Conservation (phyloP, 2,329 filamentous ascomycete genomes). For the Paracoccidioides lutzii region DNA sequence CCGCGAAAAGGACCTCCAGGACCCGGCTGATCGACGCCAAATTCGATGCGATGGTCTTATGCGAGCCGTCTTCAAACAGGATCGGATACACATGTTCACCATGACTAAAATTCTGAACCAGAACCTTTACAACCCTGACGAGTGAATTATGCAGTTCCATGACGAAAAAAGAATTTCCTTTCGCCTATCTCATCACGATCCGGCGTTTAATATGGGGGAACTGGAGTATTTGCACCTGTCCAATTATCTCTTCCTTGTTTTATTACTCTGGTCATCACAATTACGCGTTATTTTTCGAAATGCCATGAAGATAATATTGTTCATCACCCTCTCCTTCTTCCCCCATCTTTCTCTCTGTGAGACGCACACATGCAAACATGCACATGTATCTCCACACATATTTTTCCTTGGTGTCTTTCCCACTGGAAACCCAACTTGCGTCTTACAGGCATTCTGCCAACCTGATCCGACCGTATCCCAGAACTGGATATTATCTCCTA, state of each 20-base stretch:
- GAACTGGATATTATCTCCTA: background rate
- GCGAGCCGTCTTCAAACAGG: slow-evolving; percentile 81
- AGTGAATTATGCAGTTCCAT: slow-evolving; percentile 4
- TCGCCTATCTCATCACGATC: background rate
- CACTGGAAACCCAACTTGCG: background rate
- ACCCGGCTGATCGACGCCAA: slow-evolving; percentile 80
- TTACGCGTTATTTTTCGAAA: background rate
- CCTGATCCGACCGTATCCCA: background rate
- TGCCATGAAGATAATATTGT: background rate
- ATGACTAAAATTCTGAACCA: slow-evolving; percentile 95
- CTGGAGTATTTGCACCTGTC: background rate
- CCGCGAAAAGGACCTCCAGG: slow-evolving; percentile 75
- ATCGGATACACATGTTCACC: slow-evolving; percentile 94
- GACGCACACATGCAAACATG: background rate
- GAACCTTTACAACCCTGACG: slow-evolving; percentile 63
- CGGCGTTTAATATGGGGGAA: background rate
- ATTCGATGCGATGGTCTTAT: slow-evolving; percentile 87
- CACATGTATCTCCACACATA: background rate
- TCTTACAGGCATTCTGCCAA: too few species aligned
- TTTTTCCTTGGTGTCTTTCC: background rate
- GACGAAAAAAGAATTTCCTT: background rate
- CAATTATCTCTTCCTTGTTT: background rate
- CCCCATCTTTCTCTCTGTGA: background rate
- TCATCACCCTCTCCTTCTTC: background rate
- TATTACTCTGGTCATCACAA: background rate